Evolutionary conservation across 2,329 filamentous ascomycete genomes (phyloP).

Genomic region (Arthrobotrys musiformis): DNA sequence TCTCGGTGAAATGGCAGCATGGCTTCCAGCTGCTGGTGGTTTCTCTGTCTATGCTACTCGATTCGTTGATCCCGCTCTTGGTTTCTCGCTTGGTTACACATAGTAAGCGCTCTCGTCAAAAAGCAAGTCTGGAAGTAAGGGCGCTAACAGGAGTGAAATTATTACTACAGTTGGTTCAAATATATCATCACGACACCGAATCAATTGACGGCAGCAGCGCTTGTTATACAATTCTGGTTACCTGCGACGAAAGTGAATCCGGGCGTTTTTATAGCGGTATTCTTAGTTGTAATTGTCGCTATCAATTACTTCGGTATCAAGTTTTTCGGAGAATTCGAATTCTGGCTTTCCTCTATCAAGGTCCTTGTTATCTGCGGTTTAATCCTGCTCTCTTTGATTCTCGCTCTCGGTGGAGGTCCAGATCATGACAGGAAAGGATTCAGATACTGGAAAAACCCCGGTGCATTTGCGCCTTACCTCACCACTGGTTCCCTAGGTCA

Average conservation of each 20-base stretch:
- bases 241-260: conserved; percentile 74
- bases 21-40: conserved; percentile 78
- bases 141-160: conserved; percentile 2
- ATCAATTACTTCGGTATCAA: conserved; percentile 78
- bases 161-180: conserved; percentile 70
- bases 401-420: conserved; percentile 74
- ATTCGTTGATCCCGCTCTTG: conserved; percentile 77
- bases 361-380: conserved; percentile 74
- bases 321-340: conserved; percentile 76
- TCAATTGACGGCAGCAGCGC: conserved; percentile 80
- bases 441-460: conserved; percentile 73
- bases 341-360: conserved; percentile 72
- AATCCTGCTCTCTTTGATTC: conserved; percentile 73
- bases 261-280: conserved; percentile 80
- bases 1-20: conserved; percentile 75
- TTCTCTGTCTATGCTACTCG: conserved; percentile 81
- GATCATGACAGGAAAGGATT: conserved; percentile 73
- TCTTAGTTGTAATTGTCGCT: conserved; percentile 71
- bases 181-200: conserved; percentile 89
- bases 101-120: conserved; percentile 25
- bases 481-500: conserved; percentile 62
- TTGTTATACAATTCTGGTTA: conserved; percentile 84
- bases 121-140: background rate
- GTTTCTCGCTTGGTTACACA: conserved; percentile 75
- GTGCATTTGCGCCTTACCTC: conserved; percentile 69